These are phyloP conservation scores for Kondoa malvinella DNA, from an alignment of 768 basidiomycete genomes.

Conservation along the genomic window DNA sequence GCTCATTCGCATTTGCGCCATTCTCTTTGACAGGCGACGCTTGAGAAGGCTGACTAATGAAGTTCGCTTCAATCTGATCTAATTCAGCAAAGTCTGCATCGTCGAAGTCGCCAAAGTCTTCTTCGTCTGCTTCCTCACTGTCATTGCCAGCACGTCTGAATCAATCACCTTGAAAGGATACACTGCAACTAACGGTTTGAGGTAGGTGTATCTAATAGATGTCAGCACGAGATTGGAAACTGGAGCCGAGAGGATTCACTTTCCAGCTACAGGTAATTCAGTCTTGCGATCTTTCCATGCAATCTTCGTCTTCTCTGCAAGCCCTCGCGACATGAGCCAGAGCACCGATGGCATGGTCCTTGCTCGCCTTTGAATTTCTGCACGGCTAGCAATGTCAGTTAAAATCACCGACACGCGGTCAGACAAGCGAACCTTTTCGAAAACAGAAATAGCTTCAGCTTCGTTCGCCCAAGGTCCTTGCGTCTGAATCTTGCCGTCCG, in stretches of 20 bases:
- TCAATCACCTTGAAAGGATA: not conserved
- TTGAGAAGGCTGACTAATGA: too few species aligned
- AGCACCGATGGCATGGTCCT: too few species aligned
- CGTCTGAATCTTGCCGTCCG: not conserved
- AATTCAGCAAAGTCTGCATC: slow-evolving; percentile 1
- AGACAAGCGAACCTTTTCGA: slow-evolving; percentile 3
- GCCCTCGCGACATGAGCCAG: not conserved
- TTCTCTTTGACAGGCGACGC: too few species aligned
- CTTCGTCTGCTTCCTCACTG: not conserved
- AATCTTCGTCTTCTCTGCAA: slow-evolving; percentile 1
- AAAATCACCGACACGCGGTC: not conserved
- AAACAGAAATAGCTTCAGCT: not conserved
- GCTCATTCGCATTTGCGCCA: too few species aligned
- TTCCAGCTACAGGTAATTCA: not conserved
- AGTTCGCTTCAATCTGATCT: not conserved
- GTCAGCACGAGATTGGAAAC: not conserved
- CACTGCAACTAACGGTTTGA: not conserved
- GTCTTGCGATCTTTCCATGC: slow-evolving; percentile 8
- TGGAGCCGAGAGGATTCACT: not conserved
- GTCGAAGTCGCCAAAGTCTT: slow-evolving; percentile 4
- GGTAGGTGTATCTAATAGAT: not conserved
- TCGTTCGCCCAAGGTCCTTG: not conserved
- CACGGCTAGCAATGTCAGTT: not conserved
- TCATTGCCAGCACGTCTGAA: too few species aligned
- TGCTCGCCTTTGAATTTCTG: slow-evolving; percentile 7